phyloP scores from a whole-genome alignment of 2,329 filamentous ascomycete genomes.

The Phialophora macrospora region DNA sequence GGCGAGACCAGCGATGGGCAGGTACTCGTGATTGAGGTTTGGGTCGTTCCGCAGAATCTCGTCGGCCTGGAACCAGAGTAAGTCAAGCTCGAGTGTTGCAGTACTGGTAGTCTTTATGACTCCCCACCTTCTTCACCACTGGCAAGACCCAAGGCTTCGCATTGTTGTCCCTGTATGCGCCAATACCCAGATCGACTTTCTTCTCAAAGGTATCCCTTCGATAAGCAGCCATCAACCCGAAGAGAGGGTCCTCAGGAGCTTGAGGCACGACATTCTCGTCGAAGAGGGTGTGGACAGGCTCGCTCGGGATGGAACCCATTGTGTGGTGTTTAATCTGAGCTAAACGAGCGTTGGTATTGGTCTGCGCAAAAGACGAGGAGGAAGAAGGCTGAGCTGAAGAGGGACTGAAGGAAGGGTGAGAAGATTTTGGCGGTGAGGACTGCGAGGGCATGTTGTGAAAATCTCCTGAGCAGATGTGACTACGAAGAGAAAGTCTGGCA shows the following conservation, averaged over 20 bases:
- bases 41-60: slow-evolving; percentile 86
- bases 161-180: slow-evolving; percentile 91
- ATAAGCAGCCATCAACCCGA: slow-evolving; percentile 88
- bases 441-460: slow-evolving; percentile 21
- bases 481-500: slow-evolving; percentile 5
- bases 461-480: slow-evolving; percentile 8
- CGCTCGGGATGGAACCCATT: slow-evolving; percentile 60
- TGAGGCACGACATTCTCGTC: slow-evolving; percentile 77
- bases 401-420: slow-evolving; percentile 11
- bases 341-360: slow-evolving; percentile 53
- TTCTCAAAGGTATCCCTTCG: slow-evolving; percentile 73
- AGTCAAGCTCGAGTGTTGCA: slow-evolving; percentile 3
- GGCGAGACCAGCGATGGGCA: slow-evolving; percentile 87
- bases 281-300: slow-evolving; percentile 64
- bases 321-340: slow-evolving; percentile 69
- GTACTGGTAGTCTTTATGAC: background rate
- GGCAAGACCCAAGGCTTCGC: slow-evolving; percentile 97
- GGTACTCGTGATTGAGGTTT: slow-evolving; percentile 95
- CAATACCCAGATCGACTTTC: slow-evolving; percentile 95
- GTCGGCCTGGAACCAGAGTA: slow-evolving; percentile 69
- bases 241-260: slow-evolving; percentile 93
- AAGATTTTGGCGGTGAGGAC: slow-evolving; percentile 26
- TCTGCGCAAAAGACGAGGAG: slow-evolving; percentile 53
- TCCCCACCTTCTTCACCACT: slow-evolving; percentile 85
- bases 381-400: slow-evolving; percentile 39